These are phyloP conservation scores for Penicillium sp. DNA, from an alignment of 2,329 filamentous ascomycete genomes.

Conservation along the genomic window DNA sequence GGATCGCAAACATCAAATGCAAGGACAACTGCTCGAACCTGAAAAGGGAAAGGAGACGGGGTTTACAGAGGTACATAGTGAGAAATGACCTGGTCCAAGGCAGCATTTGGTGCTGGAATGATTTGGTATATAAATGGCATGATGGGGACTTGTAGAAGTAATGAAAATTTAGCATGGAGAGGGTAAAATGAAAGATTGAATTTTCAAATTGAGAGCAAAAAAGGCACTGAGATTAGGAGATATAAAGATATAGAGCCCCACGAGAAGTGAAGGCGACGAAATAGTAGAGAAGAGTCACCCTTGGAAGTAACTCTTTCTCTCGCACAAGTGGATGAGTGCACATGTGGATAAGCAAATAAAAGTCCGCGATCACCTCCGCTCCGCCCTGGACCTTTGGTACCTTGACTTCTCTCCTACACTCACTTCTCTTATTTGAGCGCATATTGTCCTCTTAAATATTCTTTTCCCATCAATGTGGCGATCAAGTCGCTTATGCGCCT, in stretches of 20 bases:
- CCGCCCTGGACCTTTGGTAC: slow-evolving; percentile 20
- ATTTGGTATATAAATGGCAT: background rate
- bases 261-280: background rate
- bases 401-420: background rate
- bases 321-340: slow-evolving; percentile 1
- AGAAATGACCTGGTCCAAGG: background rate
- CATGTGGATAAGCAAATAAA: slow-evolving; percentile 11
- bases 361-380: slow-evolving; percentile 22
- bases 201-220: background rate
- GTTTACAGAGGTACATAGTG: slow-evolving; percentile 56
- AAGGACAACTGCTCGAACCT: slow-evolving; percentile 39
- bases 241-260: too few species aligned
- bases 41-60: slow-evolving; percentile 52
- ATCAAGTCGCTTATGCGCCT: slow-evolving; percentile 36
- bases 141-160: background rate
- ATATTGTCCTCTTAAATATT: background rate
- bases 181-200: background rate
- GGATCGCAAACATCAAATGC: slow-evolving; percentile 60
- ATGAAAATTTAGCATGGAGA: background rate
- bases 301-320: background rate
- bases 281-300: background rate
- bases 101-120: background rate
- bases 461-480: slow-evolving; percentile 38
- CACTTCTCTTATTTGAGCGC: background rate
- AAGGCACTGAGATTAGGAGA: too few species aligned